Percentiles rank a stretch among this genome's conserved stretches.
Conservation (phyloP, 805 yeast genomes). For the Blastobotrys parvus region DNA sequence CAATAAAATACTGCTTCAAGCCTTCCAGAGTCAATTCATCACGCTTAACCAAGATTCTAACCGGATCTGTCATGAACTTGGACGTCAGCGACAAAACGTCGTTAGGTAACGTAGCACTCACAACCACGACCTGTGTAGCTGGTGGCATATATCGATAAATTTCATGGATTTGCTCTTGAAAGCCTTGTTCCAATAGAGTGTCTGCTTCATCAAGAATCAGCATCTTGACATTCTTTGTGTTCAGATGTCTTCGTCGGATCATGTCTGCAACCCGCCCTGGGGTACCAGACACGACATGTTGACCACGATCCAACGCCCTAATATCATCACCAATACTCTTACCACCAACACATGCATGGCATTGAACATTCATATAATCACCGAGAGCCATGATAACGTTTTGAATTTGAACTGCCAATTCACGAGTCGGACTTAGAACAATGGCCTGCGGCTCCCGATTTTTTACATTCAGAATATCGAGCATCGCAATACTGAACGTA, state of each 20-base stretch:
- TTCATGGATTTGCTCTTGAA: conserved; percentile 92
- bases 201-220: conserved; percentile 97
- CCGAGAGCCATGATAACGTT: conserved; percentile 88
- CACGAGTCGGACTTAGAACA: conserved; percentile 95
- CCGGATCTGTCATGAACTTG: conserved; percentile 92
- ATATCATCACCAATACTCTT: conserved; percentile 83
- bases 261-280: conserved; percentile 97
- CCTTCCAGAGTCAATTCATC: conserved; percentile 96
- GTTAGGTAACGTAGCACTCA: conserved; percentile 89
- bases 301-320: conserved; percentile 74
- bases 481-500: conserved; percentile 63
- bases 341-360: conserved; percentile 98
- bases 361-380: conserved; percentile 77
- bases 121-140: conserved; percentile 86
- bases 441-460: conserved; percentile 80
- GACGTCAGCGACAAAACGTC: conserved; percentile 87
- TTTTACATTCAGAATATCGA: conserved; percentile 56
- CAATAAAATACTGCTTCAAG: conserved; percentile 83
- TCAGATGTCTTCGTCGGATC: conserved; percentile 83
- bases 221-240: conserved; percentile 81
- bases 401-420: conserved; percentile 92
- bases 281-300: conserved; percentile 93
- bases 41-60: conserved; percentile 86
- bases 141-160: conserved; percentile 83
- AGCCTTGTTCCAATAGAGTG: conserved; percentile 89